These are phyloP conservation scores for Suillus brevipes DNA, from an alignment of 768 basidiomycete genomes.

Conservation along the genomic window DNA sequence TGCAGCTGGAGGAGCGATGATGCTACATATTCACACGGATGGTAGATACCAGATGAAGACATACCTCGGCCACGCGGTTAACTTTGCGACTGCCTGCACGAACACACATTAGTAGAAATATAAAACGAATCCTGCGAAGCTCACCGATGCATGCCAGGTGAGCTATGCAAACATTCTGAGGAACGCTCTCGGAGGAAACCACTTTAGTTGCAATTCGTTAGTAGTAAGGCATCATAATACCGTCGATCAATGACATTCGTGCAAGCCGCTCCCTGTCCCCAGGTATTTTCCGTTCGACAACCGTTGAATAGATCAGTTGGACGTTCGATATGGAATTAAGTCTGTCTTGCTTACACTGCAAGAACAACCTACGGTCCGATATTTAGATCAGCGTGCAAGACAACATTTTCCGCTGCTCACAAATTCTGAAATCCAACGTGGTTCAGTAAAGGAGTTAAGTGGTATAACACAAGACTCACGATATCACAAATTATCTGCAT, in stretches of 20 bases:
- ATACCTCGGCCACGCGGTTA: slow-evolving; percentile 93
- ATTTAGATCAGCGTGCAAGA: slow-evolving; percentile 29
- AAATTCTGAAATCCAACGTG: not conserved
- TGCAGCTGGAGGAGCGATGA: slow-evolving; percentile 56
- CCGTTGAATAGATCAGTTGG: slow-evolving; percentile 33
- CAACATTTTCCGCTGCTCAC: slow-evolving; percentile 42
- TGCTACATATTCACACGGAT: not conserved
- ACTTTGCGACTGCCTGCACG: slow-evolving; percentile 71
- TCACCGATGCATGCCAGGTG: slow-evolving; percentile 83
- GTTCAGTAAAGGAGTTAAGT: not conserved
- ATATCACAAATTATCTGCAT: slow-evolving; percentile 93
- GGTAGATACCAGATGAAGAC: not conserved
- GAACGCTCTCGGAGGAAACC: slow-evolving; percentile 63
- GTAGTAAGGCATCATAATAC: slow-evolving; percentile 34
- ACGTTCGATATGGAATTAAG: not conserved
- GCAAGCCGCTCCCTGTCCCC: slow-evolving; percentile 76
- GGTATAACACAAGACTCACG: slow-evolving; percentile 43
- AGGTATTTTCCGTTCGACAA: slow-evolving; percentile 89
- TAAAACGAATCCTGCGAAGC: slow-evolving; percentile 5
- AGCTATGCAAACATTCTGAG: slow-evolving; percentile 88
- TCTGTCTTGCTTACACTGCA: slow-evolving; percentile 53
- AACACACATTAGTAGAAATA: not conserved
- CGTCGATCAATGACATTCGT: slow-evolving; percentile 93
- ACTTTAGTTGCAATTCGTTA: not conserved
- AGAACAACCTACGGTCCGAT: slow-evolving; percentile 43